Evolutionary conservation across 2,329 filamentous ascomycete genomes (phyloP), one percentile per base, ranked within the genome.

Genomic region (Fusarium torulosum): DNA sequence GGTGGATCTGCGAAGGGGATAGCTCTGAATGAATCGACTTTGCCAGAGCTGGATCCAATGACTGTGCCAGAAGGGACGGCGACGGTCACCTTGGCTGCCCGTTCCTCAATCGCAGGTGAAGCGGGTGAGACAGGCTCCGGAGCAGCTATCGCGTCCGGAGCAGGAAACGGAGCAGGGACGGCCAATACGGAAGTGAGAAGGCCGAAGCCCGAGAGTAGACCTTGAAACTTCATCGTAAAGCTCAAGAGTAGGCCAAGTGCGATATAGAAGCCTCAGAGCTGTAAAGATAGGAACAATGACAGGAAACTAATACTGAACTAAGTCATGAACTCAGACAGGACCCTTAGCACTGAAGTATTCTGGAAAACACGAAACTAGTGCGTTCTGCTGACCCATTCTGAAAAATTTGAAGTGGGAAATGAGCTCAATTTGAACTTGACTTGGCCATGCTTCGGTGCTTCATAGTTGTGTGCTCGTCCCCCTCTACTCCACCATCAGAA

Each of bases 1-100:
- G 92, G 92, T 2, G 91, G 85, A 63, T 92, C 82, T 3, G 91
- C 91, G 73, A 89, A 96, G 4, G 91, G 92, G 56, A 96, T 92
- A 21, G 89, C 91, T 55, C 85, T 88, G 80, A 92, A 94, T 25
- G 82, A 86, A 58, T 95, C 91, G 20, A 93, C 83, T 25, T 78
- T 77, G 4, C 75, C 71, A 4, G 76, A 60, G n/a, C 74, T 60
- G 69, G 78, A 56, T 37, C 88, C 88, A 41, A 85, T 75, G 33
- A 91, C 79, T 6, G 85, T 90, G 37, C 86, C 88, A 42, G 84
- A 82, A 1, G 83, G 77, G 35, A 88, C 84, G 17, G 82, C 78
- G 47, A 90, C 87, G 4, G 83, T 84, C 5, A 86, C 85, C 21
- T 75, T 77, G 33, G 72, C 77, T 40, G 80, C 82, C 43, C 82